Conservation (phyloP, 208 protist species). For the Crithidia expoeki region DNA sequence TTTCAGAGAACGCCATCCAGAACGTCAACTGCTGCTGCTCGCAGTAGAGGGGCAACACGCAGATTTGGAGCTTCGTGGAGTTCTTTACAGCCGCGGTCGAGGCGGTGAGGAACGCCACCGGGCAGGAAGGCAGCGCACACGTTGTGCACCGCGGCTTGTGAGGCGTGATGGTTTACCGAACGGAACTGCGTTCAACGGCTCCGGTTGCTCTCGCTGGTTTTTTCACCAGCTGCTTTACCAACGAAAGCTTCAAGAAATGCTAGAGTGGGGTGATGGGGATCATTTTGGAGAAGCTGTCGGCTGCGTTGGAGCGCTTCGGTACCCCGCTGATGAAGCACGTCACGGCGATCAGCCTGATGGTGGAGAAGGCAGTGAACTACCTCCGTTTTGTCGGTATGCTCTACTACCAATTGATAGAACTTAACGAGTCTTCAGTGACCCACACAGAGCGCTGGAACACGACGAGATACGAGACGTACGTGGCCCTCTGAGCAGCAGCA, state of each 20-base stretch:
- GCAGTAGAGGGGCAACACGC: conserved; percentile 56
- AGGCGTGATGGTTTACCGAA: conserved; percentile 46
- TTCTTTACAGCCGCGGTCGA: conserved; percentile 38
- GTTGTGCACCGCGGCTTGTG: conserved; percentile 51
- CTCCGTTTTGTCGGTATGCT: conserved; percentile 54
- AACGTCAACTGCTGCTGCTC: conserved; percentile 46
- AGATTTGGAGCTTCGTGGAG: conserved; percentile 54
- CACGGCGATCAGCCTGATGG: conserved; percentile 40
- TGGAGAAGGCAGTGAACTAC: conserved; percentile 67
- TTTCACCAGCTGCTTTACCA: conserved; percentile 66
- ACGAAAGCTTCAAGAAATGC: conserved; percentile 42
- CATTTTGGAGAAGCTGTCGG: conserved; percentile 35
- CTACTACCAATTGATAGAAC: conserved; percentile 24
- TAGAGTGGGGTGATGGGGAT: conserved; percentile 32
- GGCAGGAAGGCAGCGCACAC: conserved; percentile 6
- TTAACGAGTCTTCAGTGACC: conserved; percentile 14
- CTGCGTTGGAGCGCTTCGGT: conserved; percentile 36
- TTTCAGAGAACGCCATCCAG: conserved; percentile 48
- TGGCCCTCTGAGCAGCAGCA: conserved; percentile 54
- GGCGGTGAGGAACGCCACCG: conserved; percentile 27
- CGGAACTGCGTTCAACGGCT: conserved; percentile 55
- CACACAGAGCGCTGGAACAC: conserved; percentile 26
- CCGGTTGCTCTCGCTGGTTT: conserved; percentile 53
- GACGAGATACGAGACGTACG: conserved; percentile 27
- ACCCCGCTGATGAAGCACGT: conserved; percentile 41